These are phyloP conservation scores for Halophytophthora batemanensis DNA, from an alignment of 352 stramenopile species.

Conservation along the genomic window DNA sequence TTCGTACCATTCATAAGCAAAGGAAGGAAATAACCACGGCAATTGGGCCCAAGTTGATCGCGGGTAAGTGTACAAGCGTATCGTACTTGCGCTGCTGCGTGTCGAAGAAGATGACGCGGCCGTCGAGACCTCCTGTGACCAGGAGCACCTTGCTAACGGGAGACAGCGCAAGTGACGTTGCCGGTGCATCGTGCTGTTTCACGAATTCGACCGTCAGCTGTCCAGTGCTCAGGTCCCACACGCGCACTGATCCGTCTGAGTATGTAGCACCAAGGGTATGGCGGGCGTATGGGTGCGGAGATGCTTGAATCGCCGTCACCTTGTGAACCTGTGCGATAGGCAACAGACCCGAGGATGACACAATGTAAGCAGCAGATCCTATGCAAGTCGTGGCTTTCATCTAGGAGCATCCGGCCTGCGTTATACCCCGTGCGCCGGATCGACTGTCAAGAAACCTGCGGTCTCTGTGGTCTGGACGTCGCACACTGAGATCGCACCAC, in stretches of 20 bases:
- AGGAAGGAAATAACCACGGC: constrained; percentile 5
- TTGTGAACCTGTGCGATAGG: constrained; percentile 33
- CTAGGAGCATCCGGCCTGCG: neutral
- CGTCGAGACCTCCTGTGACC: constrained; percentile 51
- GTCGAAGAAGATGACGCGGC: constrained; percentile 75
- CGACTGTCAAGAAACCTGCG: constrained; percentile 42
- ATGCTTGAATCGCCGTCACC: constrained; percentile 52
- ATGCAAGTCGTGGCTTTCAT: neutral
- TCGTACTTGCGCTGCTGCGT: constrained; percentile 56
- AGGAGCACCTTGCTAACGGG: constrained; percentile 73
- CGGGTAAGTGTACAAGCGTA: too few species aligned
- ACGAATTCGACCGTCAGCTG: constrained; percentile 58
- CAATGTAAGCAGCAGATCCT: neutral
- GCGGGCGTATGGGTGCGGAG: constrained; percentile 57
- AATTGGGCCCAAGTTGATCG: neutral
- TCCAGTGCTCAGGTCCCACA: constrained; percentile 61
- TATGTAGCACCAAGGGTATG: constrained; percentile 58
- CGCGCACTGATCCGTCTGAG: constrained; percentile 54
- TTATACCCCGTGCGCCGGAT: constrained; percentile 36
- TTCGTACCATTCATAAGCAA: neutral
- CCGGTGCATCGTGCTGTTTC: constrained; percentile 49
- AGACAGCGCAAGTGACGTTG: constrained; percentile 56
- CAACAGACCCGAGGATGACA: neutral
- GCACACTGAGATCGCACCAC: constrained; percentile 60
- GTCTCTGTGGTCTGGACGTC: constrained; percentile 60